Conservation (phyloP, 345 rosid genomes). For the Salix koriyanagi region DNA sequence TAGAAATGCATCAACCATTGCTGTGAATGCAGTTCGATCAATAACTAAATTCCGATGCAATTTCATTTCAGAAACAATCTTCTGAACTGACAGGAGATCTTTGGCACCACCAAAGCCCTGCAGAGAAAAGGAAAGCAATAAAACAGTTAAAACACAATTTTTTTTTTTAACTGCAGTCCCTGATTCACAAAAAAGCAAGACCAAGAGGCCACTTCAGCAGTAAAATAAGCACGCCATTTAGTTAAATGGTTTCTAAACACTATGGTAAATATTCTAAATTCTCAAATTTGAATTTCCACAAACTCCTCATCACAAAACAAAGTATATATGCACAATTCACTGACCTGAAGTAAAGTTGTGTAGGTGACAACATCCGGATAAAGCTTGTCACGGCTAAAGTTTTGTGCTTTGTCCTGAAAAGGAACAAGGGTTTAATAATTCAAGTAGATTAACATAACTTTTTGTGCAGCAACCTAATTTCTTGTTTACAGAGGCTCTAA, state of each 20-base stretch:
- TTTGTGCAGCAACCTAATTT: constrained; percentile 15
- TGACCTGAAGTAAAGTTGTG: constrained; percentile 60
- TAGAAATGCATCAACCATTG: constrained; percentile 59
- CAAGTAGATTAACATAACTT: constrained; percentile 19
- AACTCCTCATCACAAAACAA: not conserved
- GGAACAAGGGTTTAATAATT: constrained; percentile 4
- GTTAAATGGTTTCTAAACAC: not conserved
- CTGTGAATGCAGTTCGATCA: constrained; percentile 63
- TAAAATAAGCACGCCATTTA: not conserved
- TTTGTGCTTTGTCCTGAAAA: constrained; percentile 50
- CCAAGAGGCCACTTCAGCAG: constrained; percentile 1
- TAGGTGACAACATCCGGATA: constrained; percentile 61
- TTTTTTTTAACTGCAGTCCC: not conserved
- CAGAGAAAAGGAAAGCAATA: constrained; percentile 7
- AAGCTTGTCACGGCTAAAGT: constrained; percentile 22
- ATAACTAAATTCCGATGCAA: constrained; percentile 37
- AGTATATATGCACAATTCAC: not conserved
- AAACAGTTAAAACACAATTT: not conserved
- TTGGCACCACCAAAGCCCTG: constrained; percentile 59
- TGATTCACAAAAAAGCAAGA: constrained; percentile 4
- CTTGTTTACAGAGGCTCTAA: constrained; percentile 41
- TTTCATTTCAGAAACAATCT: constrained; percentile 53
- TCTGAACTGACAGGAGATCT: constrained; percentile 49
- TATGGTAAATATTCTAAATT: not conserved
- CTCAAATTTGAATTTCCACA: not conserved